These are phyloP conservation scores for Leishmania tropica DNA, from an alignment of 208 protist genomes.

Conservation along the genomic window DNA sequence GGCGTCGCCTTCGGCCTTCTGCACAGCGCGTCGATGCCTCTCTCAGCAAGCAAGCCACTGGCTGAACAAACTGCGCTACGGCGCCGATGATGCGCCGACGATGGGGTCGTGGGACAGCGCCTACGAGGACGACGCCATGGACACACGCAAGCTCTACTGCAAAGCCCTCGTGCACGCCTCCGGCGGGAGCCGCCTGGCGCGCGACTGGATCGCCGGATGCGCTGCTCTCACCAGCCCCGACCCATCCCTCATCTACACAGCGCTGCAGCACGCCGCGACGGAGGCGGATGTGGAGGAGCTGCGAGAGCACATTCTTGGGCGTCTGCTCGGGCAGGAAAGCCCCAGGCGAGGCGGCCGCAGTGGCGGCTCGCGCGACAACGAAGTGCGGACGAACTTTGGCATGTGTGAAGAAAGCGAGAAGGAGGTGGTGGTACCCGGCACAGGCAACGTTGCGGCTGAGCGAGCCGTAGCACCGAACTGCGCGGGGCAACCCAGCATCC, in stretches of 20 bases:
- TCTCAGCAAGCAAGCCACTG: conserved; percentile 47
- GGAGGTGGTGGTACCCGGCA: background rate
- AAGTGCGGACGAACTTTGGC: background rate
- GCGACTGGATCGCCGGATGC: conserved; percentile 83
- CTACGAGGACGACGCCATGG: conserved; percentile 36
- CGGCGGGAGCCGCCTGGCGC: conserved; percentile 59
- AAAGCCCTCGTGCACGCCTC: conserved; percentile 78
- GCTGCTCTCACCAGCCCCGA: conserved; percentile 50
- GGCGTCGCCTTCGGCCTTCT: background rate
- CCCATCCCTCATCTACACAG: conserved; percentile 55
- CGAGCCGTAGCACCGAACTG: background rate
- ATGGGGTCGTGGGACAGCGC: conserved; percentile 48
- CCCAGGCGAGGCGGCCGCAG: conserved; percentile 1
- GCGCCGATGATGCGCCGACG: conserved; percentile 44
- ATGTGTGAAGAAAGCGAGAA: background rate
- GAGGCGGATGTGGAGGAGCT: conserved; percentile 59
- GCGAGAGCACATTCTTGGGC: conserved; percentile 48
- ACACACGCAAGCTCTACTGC: conserved; percentile 75
- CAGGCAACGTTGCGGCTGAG: background rate
- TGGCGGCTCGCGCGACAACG: background rate
- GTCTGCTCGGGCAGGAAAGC: conserved; percentile 16
- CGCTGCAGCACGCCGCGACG: conserved; percentile 66
- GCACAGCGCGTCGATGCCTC: conserved; percentile 14
- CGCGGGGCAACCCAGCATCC: background rate
- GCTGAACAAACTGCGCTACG: conserved; percentile 59